phyloP scores from a whole-genome alignment of 1,284 basidiomycete genomes.

The Kalmanozyma brasiliensis region DNA sequence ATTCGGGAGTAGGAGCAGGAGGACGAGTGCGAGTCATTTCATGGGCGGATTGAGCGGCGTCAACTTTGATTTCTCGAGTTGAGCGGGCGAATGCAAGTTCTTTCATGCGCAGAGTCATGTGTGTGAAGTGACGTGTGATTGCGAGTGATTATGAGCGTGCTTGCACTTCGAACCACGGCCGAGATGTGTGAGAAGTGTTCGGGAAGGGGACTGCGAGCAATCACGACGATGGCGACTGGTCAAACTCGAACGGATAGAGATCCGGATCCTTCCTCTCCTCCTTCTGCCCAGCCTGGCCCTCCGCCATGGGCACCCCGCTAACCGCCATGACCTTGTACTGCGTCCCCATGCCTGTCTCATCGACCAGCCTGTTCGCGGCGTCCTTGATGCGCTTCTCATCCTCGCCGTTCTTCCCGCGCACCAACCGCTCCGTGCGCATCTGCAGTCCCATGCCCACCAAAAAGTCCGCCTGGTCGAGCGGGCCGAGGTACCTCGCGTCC shows the following conservation, averaged over 20 bases:
- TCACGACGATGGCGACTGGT: slow-evolving; percentile 6
- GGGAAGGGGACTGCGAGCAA: too few relatives aligned
- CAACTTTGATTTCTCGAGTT: slow-evolving; percentile 38
- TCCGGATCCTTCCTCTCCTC: slow-evolving; percentile 5
- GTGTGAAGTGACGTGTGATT: neutral
- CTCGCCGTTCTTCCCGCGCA: slow-evolving; percentile 71
- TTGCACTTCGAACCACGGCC: too few relatives aligned
- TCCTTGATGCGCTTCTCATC: slow-evolving; percentile 71
- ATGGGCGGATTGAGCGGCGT: slow-evolving; percentile 23
- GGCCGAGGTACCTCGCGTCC: slow-evolving; percentile 72
- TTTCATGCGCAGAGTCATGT: neutral
- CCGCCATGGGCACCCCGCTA: neutral
- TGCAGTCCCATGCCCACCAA: slow-evolving; percentile 74
- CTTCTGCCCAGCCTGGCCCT: neutral
- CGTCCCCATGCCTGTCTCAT: slow-evolving; percentile 72
- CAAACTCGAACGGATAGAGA: slow-evolving; percentile 38
- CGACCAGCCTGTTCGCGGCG: slow-evolving; percentile 72
- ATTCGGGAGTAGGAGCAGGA: slow-evolving; percentile 21
- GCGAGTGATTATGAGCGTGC: neutral
- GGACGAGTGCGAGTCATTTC: slow-evolving; percentile 33
- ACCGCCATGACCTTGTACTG: slow-evolving; percentile 73
- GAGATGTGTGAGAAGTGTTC: too few relatives aligned
- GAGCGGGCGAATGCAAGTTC: neutral
- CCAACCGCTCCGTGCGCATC: slow-evolving; percentile 74
- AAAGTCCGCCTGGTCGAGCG: slow-evolving; percentile 78